Conservation (phyloP, 1,139 yeast species). For the Meyerozyma smithsonii region DNA sequence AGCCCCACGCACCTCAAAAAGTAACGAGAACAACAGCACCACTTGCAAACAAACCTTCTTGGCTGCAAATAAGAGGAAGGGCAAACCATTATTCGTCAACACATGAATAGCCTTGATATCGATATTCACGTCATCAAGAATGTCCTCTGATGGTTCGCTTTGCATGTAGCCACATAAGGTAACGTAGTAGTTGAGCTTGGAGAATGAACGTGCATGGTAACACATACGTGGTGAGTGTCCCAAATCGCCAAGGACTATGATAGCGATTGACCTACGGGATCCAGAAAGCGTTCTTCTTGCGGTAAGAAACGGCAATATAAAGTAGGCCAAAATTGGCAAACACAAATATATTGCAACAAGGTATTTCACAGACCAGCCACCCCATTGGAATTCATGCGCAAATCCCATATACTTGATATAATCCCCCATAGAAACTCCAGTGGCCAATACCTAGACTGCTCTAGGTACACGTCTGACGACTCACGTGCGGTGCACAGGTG, state of each 20-base stretch:
- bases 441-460: neutral
- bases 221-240: constrained; percentile 96
- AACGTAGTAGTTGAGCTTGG: constrained; percentile 66
- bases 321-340: constrained; percentile 33
- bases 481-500: neutral
- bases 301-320: constrained; percentile 27
- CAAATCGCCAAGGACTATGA: constrained; percentile 86
- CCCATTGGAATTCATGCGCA: constrained; percentile 23
- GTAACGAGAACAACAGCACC: constrained; percentile 36
- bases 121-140: constrained; percentile 48
- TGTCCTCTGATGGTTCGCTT: constrained; percentile 46
- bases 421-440: constrained; percentile 7
- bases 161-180: constrained; percentile 83
- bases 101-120: constrained; percentile 49
- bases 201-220: constrained; percentile 81
- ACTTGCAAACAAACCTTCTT: constrained; percentile 59
- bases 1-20: constrained; percentile 56
- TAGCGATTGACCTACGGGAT: constrained; percentile 51
- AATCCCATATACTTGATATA: constrained; percentile 23
- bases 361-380: constrained; percentile 39
- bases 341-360: constrained; percentile 30
- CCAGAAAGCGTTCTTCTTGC: constrained; percentile 15
- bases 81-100: constrained; percentile 41
- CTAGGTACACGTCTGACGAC: neutral
- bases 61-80: constrained; percentile 56